Percentiles rank a stretch among this genome's conserved stretches.
Evolutionary conservation across 345 rosid species (phyloP).

Genomic region (Acer saccharum): DNA sequence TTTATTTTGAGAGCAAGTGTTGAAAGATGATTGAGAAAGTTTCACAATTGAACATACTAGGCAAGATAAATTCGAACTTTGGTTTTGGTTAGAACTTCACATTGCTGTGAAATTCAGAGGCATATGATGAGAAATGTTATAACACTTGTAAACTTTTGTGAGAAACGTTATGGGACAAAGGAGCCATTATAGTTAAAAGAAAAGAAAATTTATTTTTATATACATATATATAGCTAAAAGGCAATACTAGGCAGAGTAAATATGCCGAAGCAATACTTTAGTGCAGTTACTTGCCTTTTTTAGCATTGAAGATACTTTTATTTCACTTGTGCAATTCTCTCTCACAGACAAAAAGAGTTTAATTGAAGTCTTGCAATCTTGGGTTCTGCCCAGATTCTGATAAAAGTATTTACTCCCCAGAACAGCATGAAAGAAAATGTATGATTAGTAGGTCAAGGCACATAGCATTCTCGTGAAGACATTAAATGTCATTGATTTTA

Average conservation of each 20-base stretch:
- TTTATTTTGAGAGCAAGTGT: too few species aligned
- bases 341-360: not conserved
- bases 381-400: not conserved
- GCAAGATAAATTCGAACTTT: not conserved
- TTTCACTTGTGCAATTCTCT: not conserved
- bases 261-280: not conserved
- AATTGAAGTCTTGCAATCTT: not conserved
- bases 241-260: not conserved
- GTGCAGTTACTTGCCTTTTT: not conserved
- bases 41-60: not conserved
- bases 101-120: not conserved
- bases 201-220: too few species aligned
- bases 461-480: slow-evolving; percentile 19
- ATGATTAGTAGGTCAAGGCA: not conserved
- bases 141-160: not conserved
- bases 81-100: not conserved
- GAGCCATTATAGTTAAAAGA: not conserved
- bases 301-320: not conserved
- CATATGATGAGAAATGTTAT: not conserved
- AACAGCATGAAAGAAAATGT: not conserved
- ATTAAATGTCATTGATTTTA: not conserved
- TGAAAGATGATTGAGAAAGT: too few species aligned
- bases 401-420: not conserved
- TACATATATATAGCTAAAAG: too few species aligned
- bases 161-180: not conserved